A percentile compares a stretch with the other conserved stretches of the same genome.
Conservation (phyloP, 176 grass and related monocot genomes). For the Cocos nucifera region DNA sequence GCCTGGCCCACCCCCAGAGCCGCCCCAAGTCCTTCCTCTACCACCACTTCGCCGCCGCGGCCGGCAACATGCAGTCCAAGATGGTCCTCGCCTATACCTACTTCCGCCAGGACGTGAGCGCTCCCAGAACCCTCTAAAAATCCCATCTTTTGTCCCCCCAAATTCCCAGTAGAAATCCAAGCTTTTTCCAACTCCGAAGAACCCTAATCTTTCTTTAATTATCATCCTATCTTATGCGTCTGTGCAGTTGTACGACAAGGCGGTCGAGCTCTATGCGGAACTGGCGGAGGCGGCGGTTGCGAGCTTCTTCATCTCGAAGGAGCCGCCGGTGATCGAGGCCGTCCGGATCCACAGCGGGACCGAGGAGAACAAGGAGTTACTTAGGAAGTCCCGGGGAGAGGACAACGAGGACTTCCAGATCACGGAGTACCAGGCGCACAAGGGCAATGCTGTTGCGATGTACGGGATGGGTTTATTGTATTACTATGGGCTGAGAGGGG, state of each 20-base stretch:
- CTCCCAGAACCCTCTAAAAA: not conserved
- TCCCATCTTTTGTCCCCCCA: too few species aligned
- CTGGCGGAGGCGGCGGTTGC: constrained; percentile 84
- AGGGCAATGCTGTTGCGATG: constrained; percentile 72
- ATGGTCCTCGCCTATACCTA: constrained; percentile 91
- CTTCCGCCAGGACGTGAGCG: constrained; percentile 73
- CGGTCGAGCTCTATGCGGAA: constrained; percentile 84
- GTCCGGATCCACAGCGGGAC: constrained; percentile 73
- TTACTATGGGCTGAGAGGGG: constrained; percentile 90
- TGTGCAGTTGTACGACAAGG: constrained; percentile 84
- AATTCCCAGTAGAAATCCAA: too few species aligned
- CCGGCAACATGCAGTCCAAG: constrained; percentile 81
- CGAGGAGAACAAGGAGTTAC: constrained; percentile 85
- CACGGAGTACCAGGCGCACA: constrained; percentile 83
- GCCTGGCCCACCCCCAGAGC: constrained; percentile 55
- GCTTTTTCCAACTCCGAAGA: too few species aligned
- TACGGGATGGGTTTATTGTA: constrained; percentile 85
- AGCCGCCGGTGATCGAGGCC: constrained; percentile 66
- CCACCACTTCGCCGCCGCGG: constrained; percentile 79
- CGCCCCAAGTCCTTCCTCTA: constrained; percentile 66
- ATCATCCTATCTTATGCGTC: too few species aligned
- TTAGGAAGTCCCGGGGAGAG: constrained; percentile 87
- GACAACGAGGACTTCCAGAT: constrained; percentile 97
- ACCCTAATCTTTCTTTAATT: too few species aligned
- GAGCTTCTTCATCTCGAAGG: constrained; percentile 87